phyloP scores from a whole-genome alignment of 2,329 filamentous ascomycete genomes.

The Emergomyces orientalis region DNA sequence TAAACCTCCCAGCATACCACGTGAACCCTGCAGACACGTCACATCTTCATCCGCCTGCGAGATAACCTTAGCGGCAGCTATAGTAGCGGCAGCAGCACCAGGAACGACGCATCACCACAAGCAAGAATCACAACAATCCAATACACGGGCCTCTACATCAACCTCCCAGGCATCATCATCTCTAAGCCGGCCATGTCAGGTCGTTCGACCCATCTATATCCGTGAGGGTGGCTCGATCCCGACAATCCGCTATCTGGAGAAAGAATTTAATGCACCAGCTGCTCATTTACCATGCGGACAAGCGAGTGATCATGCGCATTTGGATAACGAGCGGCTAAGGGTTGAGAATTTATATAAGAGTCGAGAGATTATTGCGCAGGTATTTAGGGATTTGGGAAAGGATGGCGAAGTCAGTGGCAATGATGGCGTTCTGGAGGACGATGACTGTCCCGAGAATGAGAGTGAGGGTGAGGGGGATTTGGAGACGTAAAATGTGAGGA shows the following conservation, averaged over 20 bases:
- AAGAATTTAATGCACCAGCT: constrained; percentile 82
- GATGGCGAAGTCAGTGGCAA: neutral
- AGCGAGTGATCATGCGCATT: constrained; percentile 84
- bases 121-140: neutral
- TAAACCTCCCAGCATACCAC: neutral
- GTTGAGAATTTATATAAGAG: constrained; percentile 84
- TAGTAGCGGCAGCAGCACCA: neutral
- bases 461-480: neutral
- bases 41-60: neutral
- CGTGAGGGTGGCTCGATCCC: constrained; percentile 93
- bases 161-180: constrained; percentile 1
- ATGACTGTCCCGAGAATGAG: neutral
- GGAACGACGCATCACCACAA: neutral
- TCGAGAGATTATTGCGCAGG: constrained; percentile 77
- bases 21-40: neutral
- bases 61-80: neutral
- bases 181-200: neutral
- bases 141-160: neutral
- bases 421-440: neutral
- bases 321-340: constrained; percentile 89
- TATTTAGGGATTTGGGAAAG: constrained; percentile 59
- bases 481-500: neutral
- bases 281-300: constrained; percentile 92
- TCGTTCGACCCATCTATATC: constrained; percentile 66
- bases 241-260: constrained; percentile 85